These are phyloP conservation scores for Hyaloscypha variabilis DNA, from an alignment of 495 filamentous ascomycete species.

Conservation along the genomic window DNA sequence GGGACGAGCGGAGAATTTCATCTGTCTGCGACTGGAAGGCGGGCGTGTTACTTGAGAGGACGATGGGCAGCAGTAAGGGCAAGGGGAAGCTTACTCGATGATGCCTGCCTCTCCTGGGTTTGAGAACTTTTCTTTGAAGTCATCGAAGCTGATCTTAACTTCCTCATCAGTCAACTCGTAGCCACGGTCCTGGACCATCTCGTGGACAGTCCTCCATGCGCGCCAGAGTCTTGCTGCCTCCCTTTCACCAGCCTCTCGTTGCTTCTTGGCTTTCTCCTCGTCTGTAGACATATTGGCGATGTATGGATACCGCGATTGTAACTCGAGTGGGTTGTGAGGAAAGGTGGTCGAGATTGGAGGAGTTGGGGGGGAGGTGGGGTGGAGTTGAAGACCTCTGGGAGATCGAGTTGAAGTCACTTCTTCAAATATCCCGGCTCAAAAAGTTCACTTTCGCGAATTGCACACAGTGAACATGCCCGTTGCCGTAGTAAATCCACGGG, in stretches of 20 bases:
- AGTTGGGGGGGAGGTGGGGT: neutral
- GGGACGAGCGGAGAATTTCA: constrained; percentile 86
- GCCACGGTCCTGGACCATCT: constrained; percentile 86
- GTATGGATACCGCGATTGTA: neutral
- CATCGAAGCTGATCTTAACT: constrained; percentile 75
- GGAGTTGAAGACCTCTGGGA: neutral
- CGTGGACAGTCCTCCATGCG: constrained; percentile 82
- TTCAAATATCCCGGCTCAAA: constrained; percentile 2
- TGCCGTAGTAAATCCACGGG: neutral
- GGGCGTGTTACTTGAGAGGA: constrained; percentile 29
- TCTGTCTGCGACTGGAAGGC: constrained; percentile 76
- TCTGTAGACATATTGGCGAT: constrained; percentile 47
- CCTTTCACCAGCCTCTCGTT: constrained; percentile 57
- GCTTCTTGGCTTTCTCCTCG: constrained; percentile 45
- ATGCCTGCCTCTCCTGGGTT: constrained; percentile 70
- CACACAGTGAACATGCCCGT: neutral
- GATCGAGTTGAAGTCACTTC: neutral
- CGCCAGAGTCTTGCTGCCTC: constrained; percentile 80
- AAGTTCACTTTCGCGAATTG: neutral
- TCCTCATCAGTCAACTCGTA: constrained; percentile 92
- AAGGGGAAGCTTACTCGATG: constrained; percentile 30
- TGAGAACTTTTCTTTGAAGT: constrained; percentile 70
- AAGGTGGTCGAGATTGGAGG: constrained; percentile 1
- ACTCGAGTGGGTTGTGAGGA: neutral
- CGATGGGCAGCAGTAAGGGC: constrained; percentile 14